These are phyloP conservation scores for Sphagnum contortum DNA, from an alignment of 225 moss, liverwort and hornwort species.

Conservation along the genomic window DNA sequence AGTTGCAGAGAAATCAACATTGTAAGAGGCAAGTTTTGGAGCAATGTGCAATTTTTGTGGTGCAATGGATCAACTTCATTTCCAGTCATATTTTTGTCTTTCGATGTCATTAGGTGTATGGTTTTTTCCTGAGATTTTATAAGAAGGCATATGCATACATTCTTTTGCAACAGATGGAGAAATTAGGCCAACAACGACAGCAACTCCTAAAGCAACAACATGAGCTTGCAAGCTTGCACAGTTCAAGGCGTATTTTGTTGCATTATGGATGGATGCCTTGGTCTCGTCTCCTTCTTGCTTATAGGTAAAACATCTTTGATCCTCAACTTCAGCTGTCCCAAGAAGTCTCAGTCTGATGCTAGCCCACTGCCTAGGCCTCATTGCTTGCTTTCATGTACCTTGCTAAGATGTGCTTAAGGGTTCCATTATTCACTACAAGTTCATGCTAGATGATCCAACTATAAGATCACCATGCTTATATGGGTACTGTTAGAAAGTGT, in stretches of 20 bases:
- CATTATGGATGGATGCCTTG: constrained; percentile 37
- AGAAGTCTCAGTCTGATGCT: not conserved
- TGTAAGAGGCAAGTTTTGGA: no score
- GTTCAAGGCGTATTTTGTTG: constrained; percentile 21
- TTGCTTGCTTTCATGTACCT: no score
- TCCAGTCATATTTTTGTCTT: not conserved
- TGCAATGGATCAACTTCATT: not conserved
- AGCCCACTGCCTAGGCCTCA: not conserved
- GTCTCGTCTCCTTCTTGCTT: constrained; percentile 16
- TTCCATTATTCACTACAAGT: no score
- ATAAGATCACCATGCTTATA: no score
- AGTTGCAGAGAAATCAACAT: no score
- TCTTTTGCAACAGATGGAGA: constrained; percentile 15
- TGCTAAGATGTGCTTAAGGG: no score
- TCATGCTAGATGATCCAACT: no score
- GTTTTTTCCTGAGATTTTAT: no score
- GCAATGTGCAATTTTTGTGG: not conserved
- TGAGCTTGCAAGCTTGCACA: constrained; percentile 33
- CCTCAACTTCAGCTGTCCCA: no score
- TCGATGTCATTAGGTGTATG: no score
- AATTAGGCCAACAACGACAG: constrained; percentile 20
- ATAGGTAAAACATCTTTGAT: constrained; percentile 8
- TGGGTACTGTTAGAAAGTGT: no score
- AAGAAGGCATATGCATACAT: not conserved
- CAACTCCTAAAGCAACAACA: constrained; percentile 19